These are phyloP conservation scores for Apiospora pterosperma DNA, from an alignment of 2,329 filamentous ascomycete species.

Conservation along the genomic window DNA sequence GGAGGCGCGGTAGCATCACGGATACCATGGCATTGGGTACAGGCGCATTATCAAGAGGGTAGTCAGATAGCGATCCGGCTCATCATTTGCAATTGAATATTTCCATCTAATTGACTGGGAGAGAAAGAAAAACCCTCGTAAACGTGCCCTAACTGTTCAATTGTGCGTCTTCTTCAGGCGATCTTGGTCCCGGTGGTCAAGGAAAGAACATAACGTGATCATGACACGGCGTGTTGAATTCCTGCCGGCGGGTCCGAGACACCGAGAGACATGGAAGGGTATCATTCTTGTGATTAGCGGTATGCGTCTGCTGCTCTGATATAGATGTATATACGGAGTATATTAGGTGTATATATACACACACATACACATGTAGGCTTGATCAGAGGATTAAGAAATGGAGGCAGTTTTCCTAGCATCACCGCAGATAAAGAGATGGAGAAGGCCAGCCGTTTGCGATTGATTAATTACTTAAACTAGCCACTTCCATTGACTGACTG, in stretches of 20 bases:
- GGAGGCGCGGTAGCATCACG: constrained; percentile 7
- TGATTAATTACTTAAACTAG: neutral
- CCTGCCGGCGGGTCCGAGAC: neutral
- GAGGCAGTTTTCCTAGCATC: too few relatives aligned
- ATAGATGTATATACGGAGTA: too few relatives aligned
- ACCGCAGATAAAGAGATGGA: neutral
- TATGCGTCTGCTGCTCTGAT: neutral
- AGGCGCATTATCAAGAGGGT: neutral
- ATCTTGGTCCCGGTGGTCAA: neutral
- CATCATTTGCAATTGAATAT: constrained; percentile 8
- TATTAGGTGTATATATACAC: too few relatives aligned
- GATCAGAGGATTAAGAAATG: too few relatives aligned
- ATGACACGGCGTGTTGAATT: neutral
- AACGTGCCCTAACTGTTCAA: neutral
- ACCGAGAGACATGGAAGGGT: neutral
- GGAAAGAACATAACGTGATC: neutral
- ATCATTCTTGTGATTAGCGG: neutral
- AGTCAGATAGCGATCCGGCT: constrained; percentile 12
- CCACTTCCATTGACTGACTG: neutral
- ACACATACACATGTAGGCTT: too few relatives aligned
- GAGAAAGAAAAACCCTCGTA: neutral
- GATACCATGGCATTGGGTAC: constrained; percentile 10
- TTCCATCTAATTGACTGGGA: constrained; percentile 1
- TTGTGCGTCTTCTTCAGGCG: neutral
- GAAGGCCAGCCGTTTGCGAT: neutral